Percentiles rank a stretch among this genome's conserved stretches.
These are phyloP conservation scores for Pulveroboletus sp. DNA, from an alignment of 768 basidiomycete genomes.

Conservation along the genomic window DNA sequence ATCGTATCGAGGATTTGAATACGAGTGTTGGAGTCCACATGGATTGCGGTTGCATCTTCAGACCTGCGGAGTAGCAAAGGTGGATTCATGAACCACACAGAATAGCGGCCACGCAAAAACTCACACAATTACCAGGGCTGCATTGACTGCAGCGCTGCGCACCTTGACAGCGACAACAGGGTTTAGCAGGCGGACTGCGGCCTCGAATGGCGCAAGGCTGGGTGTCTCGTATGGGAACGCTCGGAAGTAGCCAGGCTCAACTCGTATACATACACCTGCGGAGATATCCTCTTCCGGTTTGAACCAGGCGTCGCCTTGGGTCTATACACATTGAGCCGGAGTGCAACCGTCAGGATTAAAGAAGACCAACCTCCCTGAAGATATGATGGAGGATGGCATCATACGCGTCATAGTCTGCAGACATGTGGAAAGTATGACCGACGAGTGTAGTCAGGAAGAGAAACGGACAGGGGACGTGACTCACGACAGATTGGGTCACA, in stretches of 20 bases:
- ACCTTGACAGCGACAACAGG: slow-evolving; percentile 84
- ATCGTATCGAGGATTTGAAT: slow-evolving; percentile 84
- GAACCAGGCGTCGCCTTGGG: slow-evolving; percentile 83
- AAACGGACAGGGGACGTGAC: neutral
- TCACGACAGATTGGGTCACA: neutral
- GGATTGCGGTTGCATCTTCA: slow-evolving; percentile 59
- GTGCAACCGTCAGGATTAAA: neutral
- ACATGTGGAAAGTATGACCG: slow-evolving; percentile 19
- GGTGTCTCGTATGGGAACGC: slow-evolving; percentile 85
- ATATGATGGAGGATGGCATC: slow-evolving; percentile 80
- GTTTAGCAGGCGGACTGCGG: slow-evolving; percentile 70
- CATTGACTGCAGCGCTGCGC: slow-evolving; percentile 76
- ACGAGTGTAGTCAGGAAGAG: neutral
- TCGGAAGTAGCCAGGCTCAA: slow-evolving; percentile 66
- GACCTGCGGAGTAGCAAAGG: slow-evolving; percentile 34
- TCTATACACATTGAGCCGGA: slow-evolving; percentile 39
- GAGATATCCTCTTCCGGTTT: slow-evolving; percentile 82
- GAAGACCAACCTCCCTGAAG: slow-evolving; percentile 59
- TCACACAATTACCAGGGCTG: slow-evolving; percentile 68
- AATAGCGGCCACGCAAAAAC: slow-evolving; percentile 24
- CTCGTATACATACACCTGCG: slow-evolving; percentile 74
- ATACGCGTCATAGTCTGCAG: slow-evolving; percentile 63
- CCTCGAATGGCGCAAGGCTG: slow-evolving; percentile 78
- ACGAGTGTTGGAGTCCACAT: slow-evolving; percentile 76
- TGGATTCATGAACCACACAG: neutral